A percentile compares a stretch with the other conserved stretches of the same genome.
These are phyloP conservation scores for Aspergillus japonicus DNA, from an alignment of 2,329 filamentous ascomycete species.

Conservation along the genomic window DNA sequence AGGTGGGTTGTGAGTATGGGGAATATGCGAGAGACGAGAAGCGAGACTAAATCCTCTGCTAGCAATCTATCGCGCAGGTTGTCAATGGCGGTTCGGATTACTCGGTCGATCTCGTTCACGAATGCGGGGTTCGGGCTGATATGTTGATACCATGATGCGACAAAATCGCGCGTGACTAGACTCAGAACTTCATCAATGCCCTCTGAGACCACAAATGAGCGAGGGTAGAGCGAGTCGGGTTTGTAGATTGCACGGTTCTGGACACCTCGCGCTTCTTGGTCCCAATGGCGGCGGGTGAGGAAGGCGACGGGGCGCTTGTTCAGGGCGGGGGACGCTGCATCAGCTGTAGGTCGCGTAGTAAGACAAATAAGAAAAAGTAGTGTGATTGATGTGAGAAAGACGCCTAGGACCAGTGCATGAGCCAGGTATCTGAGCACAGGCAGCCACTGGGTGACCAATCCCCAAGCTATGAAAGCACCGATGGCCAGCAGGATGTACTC, in stretches of 20 bases:
- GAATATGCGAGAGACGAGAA: slow-evolving; percentile 76
- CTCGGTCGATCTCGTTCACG: slow-evolving; percentile 79
- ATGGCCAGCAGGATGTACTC: slow-evolving; percentile 44
- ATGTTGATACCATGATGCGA: slow-evolving; percentile 81
- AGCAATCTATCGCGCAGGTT: slow-evolving; percentile 70
- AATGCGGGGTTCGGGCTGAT: slow-evolving; percentile 83
- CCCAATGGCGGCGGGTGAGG: slow-evolving; percentile 64
- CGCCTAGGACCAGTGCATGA: slow-evolving; percentile 76
- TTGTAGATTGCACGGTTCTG: slow-evolving; percentile 66
- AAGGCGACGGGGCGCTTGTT: slow-evolving; percentile 56
- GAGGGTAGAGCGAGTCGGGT: slow-evolving; percentile 68
- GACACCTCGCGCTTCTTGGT: slow-evolving; percentile 65
- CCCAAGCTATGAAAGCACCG: slow-evolving; percentile 73
- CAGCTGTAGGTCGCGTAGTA: slow-evolving; percentile 47
- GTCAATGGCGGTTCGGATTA: slow-evolving; percentile 69
- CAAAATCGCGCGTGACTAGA: slow-evolving; percentile 76
- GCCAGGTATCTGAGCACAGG: slow-evolving; percentile 80
- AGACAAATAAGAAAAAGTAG: slow-evolving; percentile 61
- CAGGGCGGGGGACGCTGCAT: slow-evolving; percentile 43
- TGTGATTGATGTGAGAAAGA: slow-evolving; percentile 53
- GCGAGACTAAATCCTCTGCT: slow-evolving; percentile 77
- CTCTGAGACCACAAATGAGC: slow-evolving; percentile 73
- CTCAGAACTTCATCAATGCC: slow-evolving; percentile 77
- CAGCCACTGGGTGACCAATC: slow-evolving; percentile 77
- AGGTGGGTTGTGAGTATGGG: slow-evolving; percentile 88